A percentile compares a stretch with the other conserved stretches of the same genome.
These are phyloP conservation scores for Sanghuangporus baumii DNA, from an alignment of 1,284 basidiomycete species.

Conservation along the genomic window DNA sequence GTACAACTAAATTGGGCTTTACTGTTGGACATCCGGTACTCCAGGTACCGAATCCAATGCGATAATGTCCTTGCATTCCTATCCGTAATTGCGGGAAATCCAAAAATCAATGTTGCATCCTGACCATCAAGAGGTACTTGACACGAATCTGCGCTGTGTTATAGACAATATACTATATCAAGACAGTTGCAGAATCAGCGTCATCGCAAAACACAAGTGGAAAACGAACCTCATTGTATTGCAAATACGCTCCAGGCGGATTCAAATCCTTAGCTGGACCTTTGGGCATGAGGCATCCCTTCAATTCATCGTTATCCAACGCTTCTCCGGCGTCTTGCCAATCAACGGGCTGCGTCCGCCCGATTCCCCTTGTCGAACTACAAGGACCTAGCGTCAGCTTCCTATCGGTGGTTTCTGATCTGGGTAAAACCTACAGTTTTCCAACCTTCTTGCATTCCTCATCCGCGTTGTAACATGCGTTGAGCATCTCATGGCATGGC, in stretches of 20 bases:
- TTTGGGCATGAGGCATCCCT: constrained; percentile 55
- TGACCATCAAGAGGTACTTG: constrained; percentile 38
- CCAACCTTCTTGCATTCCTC: constrained; percentile 38
- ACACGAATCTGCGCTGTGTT: constrained; percentile 37
- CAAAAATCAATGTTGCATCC: constrained; percentile 25
- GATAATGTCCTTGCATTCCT: not conserved
- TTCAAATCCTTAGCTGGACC: constrained; percentile 37
- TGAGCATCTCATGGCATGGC: constrained; percentile 44
- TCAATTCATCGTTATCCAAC: constrained; percentile 43
- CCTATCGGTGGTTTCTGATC: not conserved
- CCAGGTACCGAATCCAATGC: not conserved
- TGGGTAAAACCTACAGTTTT: constrained; percentile 28
- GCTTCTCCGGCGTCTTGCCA: constrained; percentile 59
- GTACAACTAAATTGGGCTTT: not conserved
- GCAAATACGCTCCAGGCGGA: constrained; percentile 29
- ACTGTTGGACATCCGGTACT: not conserved
- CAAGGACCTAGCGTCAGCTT: not conserved
- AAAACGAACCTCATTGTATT: constrained; percentile 47
- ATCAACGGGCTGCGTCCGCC: constrained; percentile 42
- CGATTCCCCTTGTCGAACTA: constrained; percentile 52
- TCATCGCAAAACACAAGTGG: not conserved
- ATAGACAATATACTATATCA: constrained; percentile 38
- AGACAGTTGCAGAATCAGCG: not conserved
- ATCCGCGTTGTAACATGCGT: constrained; percentile 48
- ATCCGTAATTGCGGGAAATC: not conserved